Base-by-base conservation (phyloP, 2,329 filamentous ascomycete genomes). In the Domatiomyces globalis region DNA sequence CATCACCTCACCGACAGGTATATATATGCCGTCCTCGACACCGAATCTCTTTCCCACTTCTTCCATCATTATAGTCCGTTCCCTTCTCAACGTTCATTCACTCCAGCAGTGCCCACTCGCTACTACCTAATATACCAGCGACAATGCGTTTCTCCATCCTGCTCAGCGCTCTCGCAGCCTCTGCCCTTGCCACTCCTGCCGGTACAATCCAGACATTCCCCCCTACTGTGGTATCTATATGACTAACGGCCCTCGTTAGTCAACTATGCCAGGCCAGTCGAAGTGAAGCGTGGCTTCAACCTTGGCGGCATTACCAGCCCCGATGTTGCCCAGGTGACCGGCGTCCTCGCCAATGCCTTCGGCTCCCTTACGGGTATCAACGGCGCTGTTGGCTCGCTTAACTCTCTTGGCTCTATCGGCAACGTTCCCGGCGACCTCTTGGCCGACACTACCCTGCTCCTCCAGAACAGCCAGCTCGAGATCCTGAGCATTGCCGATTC, bases 71-170 rank as follows among this genome's bases (percentile, higher is more conserved):
- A n/a, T 25, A 51, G 44, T 48, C 25, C 50, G 47, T 43, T 53
- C 50, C 47, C 46, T 55, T 45, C 36, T 46, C 49, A 36, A 27
- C 50, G 20, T 45, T 25, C 43, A 33, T 49, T 45, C 29, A 49
- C 27, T 6, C 49, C 18, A 20, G 17, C 48, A 43, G 19, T 42
- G 36, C 46, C 43, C 49, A 51, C 43, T 49, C 45, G 17, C 46
- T 45, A 42, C 36, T 50, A 5, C 19, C 48, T 29, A 29, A 43
- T 47, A 25, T 46, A 49, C 20, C 25, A 43, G 25, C 42, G n/a
- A 60, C 54, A 12, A 60, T 60, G 58, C 58, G 58, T 57, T 62
- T 66, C 42, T 46, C 56, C 50, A 45, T 53, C 29, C 20, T 58
- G 52, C 22, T 57, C 49, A 48, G 55, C 7, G 44, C 51, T 44